These are phyloP conservation scores for Talaromyces adpressus DNA, from an alignment of 495 filamentous ascomycete species.

Conservation along the genomic window DNA sequence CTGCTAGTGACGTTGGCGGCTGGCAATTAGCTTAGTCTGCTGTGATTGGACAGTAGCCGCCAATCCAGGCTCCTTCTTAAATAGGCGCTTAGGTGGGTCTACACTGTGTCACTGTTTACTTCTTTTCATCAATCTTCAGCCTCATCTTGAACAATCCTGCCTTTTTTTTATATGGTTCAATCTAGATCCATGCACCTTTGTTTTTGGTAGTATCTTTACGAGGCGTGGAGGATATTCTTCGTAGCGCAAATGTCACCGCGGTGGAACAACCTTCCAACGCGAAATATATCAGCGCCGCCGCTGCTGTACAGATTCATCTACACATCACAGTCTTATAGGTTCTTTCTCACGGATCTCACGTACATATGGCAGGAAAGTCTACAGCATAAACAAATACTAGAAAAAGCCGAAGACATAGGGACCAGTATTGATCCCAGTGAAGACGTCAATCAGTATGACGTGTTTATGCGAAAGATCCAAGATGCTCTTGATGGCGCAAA, in stretches of 20 bases:
- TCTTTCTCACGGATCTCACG: slow-evolving; percentile 79
- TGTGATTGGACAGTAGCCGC: slow-evolving; percentile 3
- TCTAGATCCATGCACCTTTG: neutral
- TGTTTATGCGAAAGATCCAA: slow-evolving; percentile 67
- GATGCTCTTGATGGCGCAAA: slow-evolving; percentile 46
- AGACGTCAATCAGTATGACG: slow-evolving; percentile 59
- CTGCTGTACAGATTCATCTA: slow-evolving; percentile 49
- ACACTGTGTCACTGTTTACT: slow-evolving; percentile 18
- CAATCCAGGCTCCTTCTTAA: neutral
- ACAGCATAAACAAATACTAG: slow-evolving; percentile 53
- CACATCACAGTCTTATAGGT: slow-evolving; percentile 51
- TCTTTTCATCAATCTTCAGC: neutral
- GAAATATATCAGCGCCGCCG: slow-evolving; percentile 27
- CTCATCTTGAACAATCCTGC: slow-evolving; percentile 11
- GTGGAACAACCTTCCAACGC: slow-evolving; percentile 31
- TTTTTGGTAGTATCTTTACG: neutral
- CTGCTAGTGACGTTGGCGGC: slow-evolving; percentile 2
- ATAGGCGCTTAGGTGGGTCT: slow-evolving; percentile 21
- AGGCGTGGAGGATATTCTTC: neutral
- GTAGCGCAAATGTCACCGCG: slow-evolving; percentile 24
- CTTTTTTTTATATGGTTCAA: neutral
- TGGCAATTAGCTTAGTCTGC: slow-evolving; percentile 2
- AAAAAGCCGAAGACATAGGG: slow-evolving; percentile 55
- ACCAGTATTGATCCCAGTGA: slow-evolving; percentile 85
- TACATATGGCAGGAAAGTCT: slow-evolving; percentile 77